Evolutionary conservation across 2,329 filamentous ascomycete genomes (phyloP), one percentile per base, ranked within the genome.

Genomic region (Bipolaris sorokiniana): DNA sequence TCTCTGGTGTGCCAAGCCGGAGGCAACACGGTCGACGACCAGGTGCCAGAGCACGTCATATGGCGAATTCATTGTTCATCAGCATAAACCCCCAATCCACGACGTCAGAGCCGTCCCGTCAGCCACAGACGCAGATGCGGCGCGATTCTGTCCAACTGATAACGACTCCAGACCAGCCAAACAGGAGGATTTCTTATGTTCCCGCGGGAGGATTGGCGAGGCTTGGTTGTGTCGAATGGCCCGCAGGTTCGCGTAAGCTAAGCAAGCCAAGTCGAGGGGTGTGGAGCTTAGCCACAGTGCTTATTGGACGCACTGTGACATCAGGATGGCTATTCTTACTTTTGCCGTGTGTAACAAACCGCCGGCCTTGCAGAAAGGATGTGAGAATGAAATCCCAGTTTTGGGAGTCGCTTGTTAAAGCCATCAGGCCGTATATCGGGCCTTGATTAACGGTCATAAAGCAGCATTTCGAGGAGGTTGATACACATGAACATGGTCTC

Each of bases 221-320:
- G 50, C 54, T 57, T 54, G 54, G 41, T 52, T 37, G 36, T 33
- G 13, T 42, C 38, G 31, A 37, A 48, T 53, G 31, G 48, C 49
- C 41, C 16, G 23, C 36, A 37, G 34, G 41, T 42, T 31, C 46
- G 48, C 53, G 53, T 55, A 40, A 40, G 54, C 54, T 57, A 57
- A 54, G 54, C 54, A 57, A 48, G 54, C 54, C 54, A 57, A 57
- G 54, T 40, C 45, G 34, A 47, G 54, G 53, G 46, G 28, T 9
- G 28, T 18, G 33, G 33, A 48, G 54, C 54, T 57, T 57, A 54
- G 50, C 54, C n/a, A 33, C 18, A 7, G 23, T 41, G 54, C 42
- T 51, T 56, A 56, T 48, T 22, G 54, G 38, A 33, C 45, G 54
- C 54, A 54, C 54, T 48, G 54, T 57, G 54, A 54, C 51, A 53